Evolutionary conservation across 1,284 basidiomycete species (phyloP).

Genomic region (Austropuccinia psidii): DNA sequence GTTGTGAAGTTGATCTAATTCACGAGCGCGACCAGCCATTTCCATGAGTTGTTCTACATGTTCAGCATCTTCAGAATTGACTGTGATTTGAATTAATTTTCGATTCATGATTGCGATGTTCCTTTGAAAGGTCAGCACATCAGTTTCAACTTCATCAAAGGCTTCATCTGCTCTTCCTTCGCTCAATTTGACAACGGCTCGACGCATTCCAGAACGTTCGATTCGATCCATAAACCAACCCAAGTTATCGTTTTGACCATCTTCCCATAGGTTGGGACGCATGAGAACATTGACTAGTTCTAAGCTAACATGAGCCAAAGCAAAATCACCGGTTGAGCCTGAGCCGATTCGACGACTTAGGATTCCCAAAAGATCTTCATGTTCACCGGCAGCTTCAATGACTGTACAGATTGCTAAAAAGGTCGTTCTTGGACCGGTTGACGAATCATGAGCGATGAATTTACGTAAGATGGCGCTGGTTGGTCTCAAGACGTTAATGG

Average conservation of each 20-base stretch:
- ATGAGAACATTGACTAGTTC: constrained; percentile 19
- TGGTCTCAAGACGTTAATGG: constrained; percentile 89
- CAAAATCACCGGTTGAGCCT: constrained; percentile 42
- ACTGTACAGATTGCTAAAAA: constrained; percentile 45
- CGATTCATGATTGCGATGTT: constrained; percentile 65
- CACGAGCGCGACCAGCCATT: constrained; percentile 61
- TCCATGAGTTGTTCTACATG: constrained; percentile 61
- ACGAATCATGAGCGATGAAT: constrained; percentile 28
- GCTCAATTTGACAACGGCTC: constrained; percentile 62
- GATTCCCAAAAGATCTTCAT: constrained; percentile 43
- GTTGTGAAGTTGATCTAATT: constrained; percentile 53
- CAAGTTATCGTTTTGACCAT: not conserved
- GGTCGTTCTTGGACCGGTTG: constrained; percentile 41
- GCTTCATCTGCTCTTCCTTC: constrained; percentile 55
- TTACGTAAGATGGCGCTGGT: constrained; percentile 83
- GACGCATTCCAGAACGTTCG: not conserved
- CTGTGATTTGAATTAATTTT: constrained; percentile 68
- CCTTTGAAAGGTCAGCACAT: constrained; percentile 22
- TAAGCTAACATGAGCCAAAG: constrained; percentile 27
- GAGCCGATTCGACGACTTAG: constrained; percentile 44
- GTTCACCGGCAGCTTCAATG: constrained; percentile 40
- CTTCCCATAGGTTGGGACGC: not conserved
- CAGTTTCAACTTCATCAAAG: constrained; percentile 18
- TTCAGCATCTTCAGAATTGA: constrained; percentile 58
- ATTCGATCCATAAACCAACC: constrained; percentile 11